These are phyloP conservation scores for Phaffia tasmanica DNA, from an alignment of 768 basidiomycete genomes.

Conservation along the genomic window DNA sequence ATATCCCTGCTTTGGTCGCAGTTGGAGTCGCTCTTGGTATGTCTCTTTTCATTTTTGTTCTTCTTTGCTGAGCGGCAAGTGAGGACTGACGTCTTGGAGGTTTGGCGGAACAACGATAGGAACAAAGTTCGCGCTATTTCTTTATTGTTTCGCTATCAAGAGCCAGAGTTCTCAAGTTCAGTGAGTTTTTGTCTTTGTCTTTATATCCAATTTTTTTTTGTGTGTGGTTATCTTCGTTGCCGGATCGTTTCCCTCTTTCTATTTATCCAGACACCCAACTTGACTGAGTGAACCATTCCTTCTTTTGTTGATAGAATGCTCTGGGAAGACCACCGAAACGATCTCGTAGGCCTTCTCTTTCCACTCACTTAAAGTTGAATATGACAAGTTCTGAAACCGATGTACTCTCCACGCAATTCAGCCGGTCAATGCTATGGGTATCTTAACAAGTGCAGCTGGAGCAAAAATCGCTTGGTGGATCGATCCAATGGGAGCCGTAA, in stretches of 20 bases:
- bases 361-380: constrained; percentile 29
- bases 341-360: constrained; percentile 69
- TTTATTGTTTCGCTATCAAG: constrained; percentile 65
- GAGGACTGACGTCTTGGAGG: constrained; percentile 7
- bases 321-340: constrained; percentile 95
- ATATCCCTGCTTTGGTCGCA: constrained; percentile 69
- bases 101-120: constrained; percentile 41
- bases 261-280: no score
- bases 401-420: constrained; percentile 2
- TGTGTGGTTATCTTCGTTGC: not conserved
- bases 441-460: constrained; percentile 36
- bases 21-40: constrained; percentile 72
- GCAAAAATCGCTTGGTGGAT: constrained; percentile 35
- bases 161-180: constrained; percentile 52
- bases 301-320: constrained; percentile 44
- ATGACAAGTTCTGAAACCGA: constrained; percentile 22
- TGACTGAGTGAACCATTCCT: no score
- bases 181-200: not conserved
- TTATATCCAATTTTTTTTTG: not conserved
- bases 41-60: constrained; percentile 22
- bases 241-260: no score
- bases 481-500: constrained; percentile 23
- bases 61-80: not conserved
- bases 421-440: constrained; percentile 36
- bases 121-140: constrained; percentile 73